Base-by-base conservation (phyloP, 768 basidiomycete species). In the Termitomyces sp. region DNA sequence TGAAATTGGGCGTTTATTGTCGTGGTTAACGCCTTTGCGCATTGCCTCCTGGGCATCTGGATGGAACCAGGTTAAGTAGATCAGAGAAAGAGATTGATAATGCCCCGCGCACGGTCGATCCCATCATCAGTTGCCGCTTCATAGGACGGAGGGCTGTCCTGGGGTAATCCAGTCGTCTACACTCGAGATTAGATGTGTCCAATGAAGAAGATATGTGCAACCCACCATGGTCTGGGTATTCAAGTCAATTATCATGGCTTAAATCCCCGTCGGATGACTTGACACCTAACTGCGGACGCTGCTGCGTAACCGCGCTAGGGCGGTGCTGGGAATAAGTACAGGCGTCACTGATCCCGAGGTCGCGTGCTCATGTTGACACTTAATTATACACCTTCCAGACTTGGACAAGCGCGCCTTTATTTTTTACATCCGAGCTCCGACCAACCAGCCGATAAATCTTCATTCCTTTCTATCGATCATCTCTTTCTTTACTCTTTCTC, bases 61-160 rank as follows among this genome's bases (percentile, higher is more conserved):
- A 26, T 44, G 51, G 8, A 37, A 4, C 18, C 24, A 15, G 16
- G 49, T 31, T 20, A 22, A 24, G 10, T 7, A n/a, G 37, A 2
- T 16, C 18, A 36, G 39, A 12, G 15, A n/a, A 20, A 4, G 15
- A 20, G 8, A 20, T 26, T 9, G 33, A 42, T 16, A 26, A 26
- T 37, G 26, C 51, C 46, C 5, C 9, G 68, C 72, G 56, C 55
- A 76, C 76, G 51, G 42, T 64, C 61, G 37, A 64, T 64, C 47
- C 58, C 66, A 59, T 65, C 63, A 22, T 69, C 69, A 24, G 69
- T 66, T 13, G 73, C 65, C 42, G 62, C 64, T 58, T 83, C 80
- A 53, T 84, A 84, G 8, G 82, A 71, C 42, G 82, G 82, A 41
- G 82, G 82, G 41, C 58, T 76, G 13, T 84, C 77, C 39, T 66